A percentile compares a stretch with the other conserved stretches of the same genome.
These are phyloP conservation scores for Urochloa ruziziensis DNA, from an alignment of 176 grass and related monocot genomes.

Conservation along the genomic window DNA sequence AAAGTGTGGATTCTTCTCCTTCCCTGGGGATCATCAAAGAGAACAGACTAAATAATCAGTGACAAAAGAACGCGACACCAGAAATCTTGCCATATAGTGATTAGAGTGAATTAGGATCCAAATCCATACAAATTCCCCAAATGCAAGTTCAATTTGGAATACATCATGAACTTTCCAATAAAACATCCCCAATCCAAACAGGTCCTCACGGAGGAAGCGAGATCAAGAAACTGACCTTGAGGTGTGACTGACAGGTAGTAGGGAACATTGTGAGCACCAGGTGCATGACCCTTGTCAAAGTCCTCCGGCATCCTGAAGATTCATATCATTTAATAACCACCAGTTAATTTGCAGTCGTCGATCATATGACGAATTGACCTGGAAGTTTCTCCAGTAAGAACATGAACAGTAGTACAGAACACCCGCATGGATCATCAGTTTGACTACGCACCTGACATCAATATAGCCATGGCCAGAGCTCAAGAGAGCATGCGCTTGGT, in stretches of 20 bases:
- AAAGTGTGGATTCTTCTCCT: slow-evolving; percentile 37
- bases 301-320: slow-evolving; percentile 34
- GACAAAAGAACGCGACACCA: not conserved
- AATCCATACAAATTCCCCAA: not conserved
- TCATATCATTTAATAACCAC: not conserved
- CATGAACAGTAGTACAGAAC: not conserved
- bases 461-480: slow-evolving; percentile 29
- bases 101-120: not conserved
- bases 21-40: not conserved
- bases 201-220: not conserved
- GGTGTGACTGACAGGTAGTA: slow-evolving; percentile 33
- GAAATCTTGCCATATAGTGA: not conserved
- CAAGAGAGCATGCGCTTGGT: not conserved
- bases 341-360: not conserved
- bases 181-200: not conserved
- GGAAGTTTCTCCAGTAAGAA: not conserved
- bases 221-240: slow-evolving; percentile 1
- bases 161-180: not conserved
- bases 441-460: slow-evolving; percentile 11
- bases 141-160: not conserved
- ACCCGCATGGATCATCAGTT: not conserved
- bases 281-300: slow-evolving; percentile 25
- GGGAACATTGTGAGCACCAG: slow-evolving; percentile 26
- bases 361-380: not conserved
- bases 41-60: not conserved